A percentile compares a stretch with the other conserved stretches of the same genome.
These are phyloP conservation scores for Pseudozyma thailandica DNA, from an alignment of 1,284 basidiomycete genomes.

Conservation along the genomic window DNA sequence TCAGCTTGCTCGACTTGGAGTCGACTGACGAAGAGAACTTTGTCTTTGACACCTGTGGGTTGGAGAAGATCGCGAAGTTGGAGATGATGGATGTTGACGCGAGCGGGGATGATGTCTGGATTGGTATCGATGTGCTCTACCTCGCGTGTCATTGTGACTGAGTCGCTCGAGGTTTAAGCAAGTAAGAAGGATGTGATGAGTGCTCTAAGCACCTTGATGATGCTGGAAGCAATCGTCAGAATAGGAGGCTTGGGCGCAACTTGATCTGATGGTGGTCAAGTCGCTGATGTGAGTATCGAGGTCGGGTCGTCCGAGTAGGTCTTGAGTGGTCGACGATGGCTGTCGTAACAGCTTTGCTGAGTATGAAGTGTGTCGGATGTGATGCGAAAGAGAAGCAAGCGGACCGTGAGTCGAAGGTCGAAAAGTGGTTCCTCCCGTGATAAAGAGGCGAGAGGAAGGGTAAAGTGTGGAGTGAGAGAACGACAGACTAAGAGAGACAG, in stretches of 20 bases:
- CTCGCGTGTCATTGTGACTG: slow-evolving; percentile 25
- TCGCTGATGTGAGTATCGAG: not conserved
- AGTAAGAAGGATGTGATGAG: not conserved
- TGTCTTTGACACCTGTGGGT: slow-evolving; percentile 38
- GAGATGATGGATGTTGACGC: slow-evolving; percentile 55
- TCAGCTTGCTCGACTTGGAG: slow-evolving; percentile 53
- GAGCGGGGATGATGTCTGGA: slow-evolving; percentile 44
- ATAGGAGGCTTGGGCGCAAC: too few relatives aligned
- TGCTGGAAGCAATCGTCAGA: too few relatives aligned
- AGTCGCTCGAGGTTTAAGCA: not conserved
- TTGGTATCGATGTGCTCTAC: slow-evolving; percentile 21
- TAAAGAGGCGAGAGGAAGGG: not conserved
- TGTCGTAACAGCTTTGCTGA: too few relatives aligned
- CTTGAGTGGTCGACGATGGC: too few relatives aligned
- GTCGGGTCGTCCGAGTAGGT: too few relatives aligned
- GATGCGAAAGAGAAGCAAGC: not conserved
- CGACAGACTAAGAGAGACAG: not conserved
- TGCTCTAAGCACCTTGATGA: too few relatives aligned
- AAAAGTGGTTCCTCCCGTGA: not conserved
- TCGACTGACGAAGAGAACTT: slow-evolving; percentile 50
- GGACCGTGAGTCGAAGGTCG: slow-evolving; percentile 5
- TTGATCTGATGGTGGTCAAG: not conserved
- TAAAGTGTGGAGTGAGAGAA: not conserved
- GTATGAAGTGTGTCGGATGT: not conserved
- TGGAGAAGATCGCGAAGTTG: slow-evolving; percentile 57